Evolutionary conservation across 2,329 filamentous ascomycete species (phyloP), one percentile per base, ranked within the genome.

Genomic region (Aspergillus felis): DNA sequence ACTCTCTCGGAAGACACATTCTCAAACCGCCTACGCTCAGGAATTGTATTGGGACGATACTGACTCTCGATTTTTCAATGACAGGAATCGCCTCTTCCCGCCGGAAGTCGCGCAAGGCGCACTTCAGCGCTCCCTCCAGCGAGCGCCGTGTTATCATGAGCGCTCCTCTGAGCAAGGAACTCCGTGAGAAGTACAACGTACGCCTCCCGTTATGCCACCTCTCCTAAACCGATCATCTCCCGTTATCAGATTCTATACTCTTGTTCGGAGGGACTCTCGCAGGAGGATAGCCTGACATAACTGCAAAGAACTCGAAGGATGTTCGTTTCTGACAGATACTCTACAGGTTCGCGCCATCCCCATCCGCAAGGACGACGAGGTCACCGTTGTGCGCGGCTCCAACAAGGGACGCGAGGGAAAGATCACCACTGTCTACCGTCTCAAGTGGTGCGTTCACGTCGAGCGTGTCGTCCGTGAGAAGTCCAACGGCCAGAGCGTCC

Each of bases 391-490:
- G 77, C 92, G 94, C 71, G 94, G 94, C 74, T 83, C 84, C 82
- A 90, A 96, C 87, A 97, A 97, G 87, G 94, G 93, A 77, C 91
- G 92, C 75, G 93, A 97, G 85, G 94, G 94, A 84, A 97, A 97
- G 86, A 85, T 99, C 82, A 92, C 88, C 74, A 91, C 90, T 74
- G 93, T 97, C 79, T 99, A 96, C 89, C 91, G 92, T 80, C 89
- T 96, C 76, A 97, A 97, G 83, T 99, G 94, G 82, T 85, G 92
- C 77, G 88, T 99, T 78, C 93, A 97, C 87, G 81, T 99, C 79
- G 93, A 97, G 87, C 91, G 93, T 74, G 88, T 99, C 78, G 88
- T 88, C 80, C 91, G 92, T 78, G 94, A 99, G 81, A 99, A 99
- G 89, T 89, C 87, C 79, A 94, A 92, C 79, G 93, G 94, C 82